Evolutionary conservation across 345 rosid species (phyloP), one percentile per base, ranked within the genome.

Genomic region (Citrus australasica): DNA sequence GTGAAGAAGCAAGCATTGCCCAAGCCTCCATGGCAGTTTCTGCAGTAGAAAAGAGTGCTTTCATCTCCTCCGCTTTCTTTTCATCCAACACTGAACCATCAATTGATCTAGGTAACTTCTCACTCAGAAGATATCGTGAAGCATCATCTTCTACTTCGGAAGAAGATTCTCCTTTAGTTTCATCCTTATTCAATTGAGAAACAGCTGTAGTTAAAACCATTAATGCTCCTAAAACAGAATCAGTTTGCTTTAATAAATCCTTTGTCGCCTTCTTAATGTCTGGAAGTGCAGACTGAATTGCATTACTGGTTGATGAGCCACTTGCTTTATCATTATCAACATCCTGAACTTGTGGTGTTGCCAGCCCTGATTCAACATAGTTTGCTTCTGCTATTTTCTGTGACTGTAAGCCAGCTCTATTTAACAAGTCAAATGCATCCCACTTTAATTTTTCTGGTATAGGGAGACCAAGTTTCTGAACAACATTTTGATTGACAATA

Each of bases 1-100:
- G 69, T 59, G 99, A 89, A 83, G 94, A 89, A 78, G 99, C 95
- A 80, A 95, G 96, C 99, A 95, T 90, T 67, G 99, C 99, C 99
- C 99, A 95, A 70, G 99, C 99, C 83, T 95, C 98, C 97, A 95
- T 93, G 56, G 99, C 99, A 89, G 87, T 93, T 83, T 95, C 99
- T 78, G 98, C 99, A 25, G 85, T 88, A 61, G 89, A 87, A 83
- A 95, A 95, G 25, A 95, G 92, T 76, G 80, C 81, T 85, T 80
- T 93, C 98, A 95, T 95, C 89, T 93, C 97, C 85, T 93, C 93
- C n/a, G 92, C 82, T 76, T 86, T 89, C 82, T 89, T 90, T 70
- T 88, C 92, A 83, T 93, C 88, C 70, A 86, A 78, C 71, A 71
- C 79, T 11, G 85, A 77, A 63, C 69, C 82, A 67, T 83, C 86